Base-by-base conservation (phyloP, 306 rosid genomes). In the Acacia melanoxylon region DNA sequence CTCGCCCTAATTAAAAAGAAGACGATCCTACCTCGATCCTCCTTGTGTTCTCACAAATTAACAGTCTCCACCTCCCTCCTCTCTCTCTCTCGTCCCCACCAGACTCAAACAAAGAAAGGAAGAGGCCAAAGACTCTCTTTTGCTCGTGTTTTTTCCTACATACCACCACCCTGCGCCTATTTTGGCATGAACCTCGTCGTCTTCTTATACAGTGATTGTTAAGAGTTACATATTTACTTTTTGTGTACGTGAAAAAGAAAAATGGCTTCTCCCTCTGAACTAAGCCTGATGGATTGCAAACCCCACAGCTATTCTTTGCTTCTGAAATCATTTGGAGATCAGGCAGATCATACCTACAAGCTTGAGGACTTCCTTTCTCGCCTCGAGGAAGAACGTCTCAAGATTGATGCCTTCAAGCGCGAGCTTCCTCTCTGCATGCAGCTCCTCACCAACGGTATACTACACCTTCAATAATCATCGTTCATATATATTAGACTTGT, bases 351-450 rank as follows among this genome's bases (percentile, higher is more conserved):
- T 31, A 82, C 87, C 56, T 90, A 87, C 83, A 93, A 96, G 85
- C 94, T 96, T 25, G 93, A 93, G 85, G 99, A 94, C 4, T 88
- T 88, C 86, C 92, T 96, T 61, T 91, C 97, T 81, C 90, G 91
- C 20, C 92, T 96, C 1, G 97, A 96, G 85, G 98, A 86, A 80
- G 99, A 96, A 84, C 92, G 97, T 31, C 94, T 94, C 89, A 96
- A 96, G 87, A 96, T 96, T 44, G 98, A 96, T 61, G 98, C 95
- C 70, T 96, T 96, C 94, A 96, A 96, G 87, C 97, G 99, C 44
- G 98, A 96, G 78, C 97, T 96, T 74, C 99, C 99, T 83, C 98
- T 96, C 80, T 96, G 98, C 97, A 96, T 96, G 98, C 99, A 96
- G 80, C 99, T 96, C 41, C 97, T 96, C 81, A 86, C 95, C 81